Base-by-base conservation (phyloP, 495 filamentous ascomycete species). In the Cudoniella acicularis region DNA sequence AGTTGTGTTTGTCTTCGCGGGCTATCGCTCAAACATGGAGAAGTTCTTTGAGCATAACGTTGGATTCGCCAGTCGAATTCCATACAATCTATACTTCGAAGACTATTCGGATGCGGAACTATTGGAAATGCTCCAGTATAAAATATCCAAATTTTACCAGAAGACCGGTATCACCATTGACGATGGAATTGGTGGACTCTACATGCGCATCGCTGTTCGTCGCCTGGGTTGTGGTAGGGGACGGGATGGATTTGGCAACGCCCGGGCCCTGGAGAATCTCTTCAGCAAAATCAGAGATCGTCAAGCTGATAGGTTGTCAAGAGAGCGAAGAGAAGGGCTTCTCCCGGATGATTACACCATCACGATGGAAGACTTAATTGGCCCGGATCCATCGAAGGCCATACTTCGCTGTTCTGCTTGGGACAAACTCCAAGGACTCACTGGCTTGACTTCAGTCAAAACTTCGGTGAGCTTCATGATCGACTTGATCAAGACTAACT, bases 1-100 rank as follows among this genome's bases (percentile, higher is more conserved):
- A 67, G 69, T 93, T 10, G 85, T 89, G 0, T 86, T 95, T 56
- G 79, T 95, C 13, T 75, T 92, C 3, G 89, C 89, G 0, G 89
- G 90, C 0, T 93, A 93, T 71, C 80, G 80, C 52, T 84, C 84
- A 54, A 74, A 87, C 55, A 95, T 95, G 89, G 88, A 93, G 67
- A 77, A 75, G 10, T 90, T 95, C 70, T 91, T 89, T 52, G 80
- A 78, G 0, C 88, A 92, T 60, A 93, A 92, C 56, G 87, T 85
- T 0, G 89, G 90, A 1, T 69, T 94, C 9, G 73, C 81, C 0
- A 91, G 88, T 61, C 84, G 90, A 0, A 81, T 94, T 56, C 90
- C 89, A 0, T 71, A 84, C 41, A 68, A 75, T 17, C 64, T 93
- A 21, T 73, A 79, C 21, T 93, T 93, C 60, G 67, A 79, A 0